Evolutionary conservation across 2,329 filamentous ascomycete species (phyloP).

Genomic region (Coleophoma cylindrospora): DNA sequence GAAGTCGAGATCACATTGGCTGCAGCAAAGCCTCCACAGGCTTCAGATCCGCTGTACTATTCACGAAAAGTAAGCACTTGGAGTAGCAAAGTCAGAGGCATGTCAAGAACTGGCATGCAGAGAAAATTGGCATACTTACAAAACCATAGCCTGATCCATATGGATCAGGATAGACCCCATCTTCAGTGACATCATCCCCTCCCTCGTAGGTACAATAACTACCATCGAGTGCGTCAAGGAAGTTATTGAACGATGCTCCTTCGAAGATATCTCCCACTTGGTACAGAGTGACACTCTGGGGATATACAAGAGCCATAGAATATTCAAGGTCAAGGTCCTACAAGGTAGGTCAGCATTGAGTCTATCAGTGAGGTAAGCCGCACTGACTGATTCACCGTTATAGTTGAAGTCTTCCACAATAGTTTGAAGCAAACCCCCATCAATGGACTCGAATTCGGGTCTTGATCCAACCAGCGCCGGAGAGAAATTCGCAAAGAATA

Average conservation of each 20-base stretch:
- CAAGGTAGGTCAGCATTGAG: not conserved
- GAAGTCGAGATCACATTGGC: constrained; percentile 50
- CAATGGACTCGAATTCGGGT: constrained; percentile 41
- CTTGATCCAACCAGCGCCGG: constrained; percentile 36
- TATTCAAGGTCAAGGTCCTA: constrained; percentile 42
- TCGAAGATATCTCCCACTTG: constrained; percentile 30
- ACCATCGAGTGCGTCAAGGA: constrained; percentile 32
- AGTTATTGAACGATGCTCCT: constrained; percentile 14
- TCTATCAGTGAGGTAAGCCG: not conserved
- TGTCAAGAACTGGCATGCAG: no score
- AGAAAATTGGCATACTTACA: not conserved
- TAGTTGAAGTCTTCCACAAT: constrained; percentile 28
- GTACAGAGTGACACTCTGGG: constrained; percentile 43
- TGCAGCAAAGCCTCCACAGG: constrained; percentile 38
- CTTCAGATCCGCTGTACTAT: constrained; percentile 30
- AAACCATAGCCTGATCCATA: constrained; percentile 8
- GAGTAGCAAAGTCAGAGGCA: no score
- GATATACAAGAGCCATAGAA: constrained; percentile 42
- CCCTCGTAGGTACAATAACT: constrained; percentile 7
- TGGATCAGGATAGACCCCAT: constrained; percentile 27
- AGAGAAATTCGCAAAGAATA: constrained; percentile 40
- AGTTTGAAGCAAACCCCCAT: constrained; percentile 39
- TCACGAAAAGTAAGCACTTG: no score
- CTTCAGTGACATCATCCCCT: constrained; percentile 24
- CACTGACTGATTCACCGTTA: constrained; percentile 39